phyloP scores from a whole-genome alignment of 2,329 filamentous ascomycete genomes.

The Colletotrichum viniferum region DNA sequence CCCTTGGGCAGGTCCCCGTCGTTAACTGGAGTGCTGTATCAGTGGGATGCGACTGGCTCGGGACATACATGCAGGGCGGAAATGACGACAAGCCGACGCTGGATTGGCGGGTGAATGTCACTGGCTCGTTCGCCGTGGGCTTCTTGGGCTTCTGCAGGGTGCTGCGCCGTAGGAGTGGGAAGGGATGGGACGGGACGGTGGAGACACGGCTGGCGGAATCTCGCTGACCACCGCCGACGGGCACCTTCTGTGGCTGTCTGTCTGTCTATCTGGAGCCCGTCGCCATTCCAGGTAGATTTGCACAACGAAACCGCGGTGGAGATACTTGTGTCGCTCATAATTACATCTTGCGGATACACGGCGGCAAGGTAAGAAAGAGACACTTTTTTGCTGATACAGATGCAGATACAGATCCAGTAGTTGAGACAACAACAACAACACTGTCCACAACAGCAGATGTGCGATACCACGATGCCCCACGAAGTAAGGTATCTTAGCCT shows the following conservation, averaged over 20 bases:
- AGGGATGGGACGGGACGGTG: background rate
- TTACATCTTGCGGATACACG: background rate
- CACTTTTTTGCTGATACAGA: background rate
- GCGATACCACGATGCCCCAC: background rate
- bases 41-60: background rate
- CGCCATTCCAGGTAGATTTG: background rate
- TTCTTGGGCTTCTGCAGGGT: background rate
- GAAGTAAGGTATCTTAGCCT: background rate
- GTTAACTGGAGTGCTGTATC: background rate
- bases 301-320: slow-evolving; percentile 1
- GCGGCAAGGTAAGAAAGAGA: background rate
- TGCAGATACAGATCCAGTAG: background rate
- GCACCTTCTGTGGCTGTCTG: background rate
- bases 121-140: background rate
- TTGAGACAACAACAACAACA: background rate
- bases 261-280: background rate
- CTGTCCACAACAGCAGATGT: background rate
- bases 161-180: slow-evolving; percentile 4
- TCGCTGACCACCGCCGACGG: background rate
- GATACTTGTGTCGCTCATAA: slow-evolving; percentile 6
- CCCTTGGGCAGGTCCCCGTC: background rate
- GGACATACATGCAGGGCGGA: slow-evolving; percentile 1
- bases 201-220: background rate
- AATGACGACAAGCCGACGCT: background rate
- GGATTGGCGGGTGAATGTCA: background rate